Evolutionary conservation across 768 basidiomycete genomes (phyloP), one percentile per base, ranked within the genome.

Genomic region (Hypholoma sublateritium): DNA sequence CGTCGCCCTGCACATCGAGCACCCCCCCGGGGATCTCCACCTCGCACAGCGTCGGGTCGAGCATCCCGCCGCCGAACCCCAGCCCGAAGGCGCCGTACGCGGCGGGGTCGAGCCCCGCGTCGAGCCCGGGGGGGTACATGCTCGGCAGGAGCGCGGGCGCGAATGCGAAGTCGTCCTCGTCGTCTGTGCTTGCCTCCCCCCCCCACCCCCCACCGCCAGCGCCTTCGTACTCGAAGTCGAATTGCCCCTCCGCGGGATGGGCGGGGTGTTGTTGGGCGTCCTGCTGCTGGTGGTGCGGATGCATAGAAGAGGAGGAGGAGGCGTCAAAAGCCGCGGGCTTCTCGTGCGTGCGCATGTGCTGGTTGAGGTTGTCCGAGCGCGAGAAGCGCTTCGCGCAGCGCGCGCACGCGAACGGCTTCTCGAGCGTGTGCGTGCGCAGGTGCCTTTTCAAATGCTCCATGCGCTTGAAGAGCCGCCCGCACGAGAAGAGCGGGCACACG

Each of bases 401-500:
- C 43, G 80, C 74, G 67, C 94, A 95, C 53, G 78, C 77, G 71
- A 85, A 95, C 0, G 94, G 93, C 37, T 88, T 77, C 70, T 95
- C 93, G 83, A 91, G 83, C 24, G 93, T 95, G 68, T 96, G 94
- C 8, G 93, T 93, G 57, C 92, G 81, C 28, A 94, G 72, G 70
- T 96, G 94, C 43, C 93, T 75, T 72, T 91, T 91, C 62, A 95
- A 80, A 67, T 96, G 93, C 67, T 96, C 94, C 82, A 89, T 87
- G 11, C 94, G 85, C 79, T 93, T 95, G 83, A 95, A 96, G 62
- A 89, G 74, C 59, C 89, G 78, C 3, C 89, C 85, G 66, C 94
- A 97, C 13, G 90, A 89, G 69, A 83, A 87, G 1, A 93, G 79
- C 17, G 92, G 92, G 71, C 94, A 96, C 48, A 87, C 81, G 66